Percentiles rank a stretch among this genome's conserved stretches.
Evolutionary conservation across 441 rosid genomes (phyloP).

Genomic region (Gossypium trilobum): DNA sequence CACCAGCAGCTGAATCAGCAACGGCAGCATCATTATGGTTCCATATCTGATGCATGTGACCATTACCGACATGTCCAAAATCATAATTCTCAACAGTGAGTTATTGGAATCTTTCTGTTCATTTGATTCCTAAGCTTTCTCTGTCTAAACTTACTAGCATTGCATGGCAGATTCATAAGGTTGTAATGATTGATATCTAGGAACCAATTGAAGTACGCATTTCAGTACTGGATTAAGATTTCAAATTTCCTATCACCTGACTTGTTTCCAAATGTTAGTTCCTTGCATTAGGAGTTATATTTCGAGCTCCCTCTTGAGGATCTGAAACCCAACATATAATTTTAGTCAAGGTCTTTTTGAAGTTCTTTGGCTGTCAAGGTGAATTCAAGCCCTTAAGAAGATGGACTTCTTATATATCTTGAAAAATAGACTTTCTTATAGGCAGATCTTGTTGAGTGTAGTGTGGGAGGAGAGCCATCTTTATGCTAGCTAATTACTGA

Average conservation of each 20-base stretch:
- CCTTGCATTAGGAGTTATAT: slow-evolving; percentile 1
- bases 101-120: slow-evolving; percentile 14
- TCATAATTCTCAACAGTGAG: slow-evolving; percentile 75
- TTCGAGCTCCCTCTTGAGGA: not conserved
- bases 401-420: not conserved
- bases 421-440: not conserved
- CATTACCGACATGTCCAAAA: slow-evolving; percentile 63
- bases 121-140: not conserved
- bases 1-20: slow-evolving; percentile 96
- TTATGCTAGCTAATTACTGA: not conserved
- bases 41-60: slow-evolving; percentile 71
- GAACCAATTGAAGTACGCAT: not conserved
- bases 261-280: not conserved
- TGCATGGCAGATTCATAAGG: not conserved
- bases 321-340: not conserved
- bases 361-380: not conserved
- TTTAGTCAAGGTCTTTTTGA: slow-evolving; percentile 3
- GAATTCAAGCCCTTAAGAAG: not conserved
- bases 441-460: not conserved
- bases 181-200: not conserved
- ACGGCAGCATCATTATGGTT: slow-evolving; percentile 69
- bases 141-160: not conserved
- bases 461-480: not conserved
- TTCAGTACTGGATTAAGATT: not conserved
- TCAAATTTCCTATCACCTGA: not conserved